Percentiles rank a stretch among this genome's conserved stretches.
These are phyloP conservation scores for Mycena metata DNA, from an alignment of 768 basidiomycete species.

Conservation along the genomic window DNA sequence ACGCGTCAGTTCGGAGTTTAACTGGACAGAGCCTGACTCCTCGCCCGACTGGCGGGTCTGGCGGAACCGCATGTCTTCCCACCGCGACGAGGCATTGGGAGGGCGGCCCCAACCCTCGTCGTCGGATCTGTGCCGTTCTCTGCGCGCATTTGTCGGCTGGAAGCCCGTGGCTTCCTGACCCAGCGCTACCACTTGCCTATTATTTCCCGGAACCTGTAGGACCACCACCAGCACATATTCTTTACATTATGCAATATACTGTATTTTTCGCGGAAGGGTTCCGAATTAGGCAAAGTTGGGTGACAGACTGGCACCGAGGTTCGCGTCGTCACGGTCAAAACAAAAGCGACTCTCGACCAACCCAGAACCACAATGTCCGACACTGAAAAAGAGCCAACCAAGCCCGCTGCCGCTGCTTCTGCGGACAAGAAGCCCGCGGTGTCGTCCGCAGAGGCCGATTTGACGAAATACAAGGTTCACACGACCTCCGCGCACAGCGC, in stretches of 20 bases:
- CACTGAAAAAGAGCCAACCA: slow-evolving; percentile 53
- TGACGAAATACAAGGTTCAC: slow-evolving; percentile 89
- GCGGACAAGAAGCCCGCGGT: slow-evolving; percentile 63
- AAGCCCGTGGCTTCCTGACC: slow-evolving; percentile 48
- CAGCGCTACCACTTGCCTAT: slow-evolving; percentile 23
- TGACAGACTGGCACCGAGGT: background rate
- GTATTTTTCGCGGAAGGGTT: slow-evolving; percentile 15
- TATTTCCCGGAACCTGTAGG: slow-evolving; percentile 27
- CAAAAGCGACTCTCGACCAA: too few species aligned
- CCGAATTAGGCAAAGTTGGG: slow-evolving; percentile 9
- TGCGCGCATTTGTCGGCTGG: slow-evolving; percentile 70
- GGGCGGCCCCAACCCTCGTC: slow-evolving; percentile 9
- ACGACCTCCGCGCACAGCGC: slow-evolving; percentile 30
- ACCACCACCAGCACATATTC: slow-evolving; percentile 31
- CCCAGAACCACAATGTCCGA: slow-evolving; percentile 68
- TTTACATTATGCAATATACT: slow-evolving; percentile 28
- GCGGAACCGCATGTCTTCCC: slow-evolving; percentile 52
- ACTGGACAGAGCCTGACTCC: slow-evolving; percentile 67
- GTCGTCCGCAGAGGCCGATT: slow-evolving; percentile 76
- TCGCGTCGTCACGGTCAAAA: slow-evolving; percentile 27
- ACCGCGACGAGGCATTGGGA: slow-evolving; percentile 39
- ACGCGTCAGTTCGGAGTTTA: slow-evolving; percentile 58
- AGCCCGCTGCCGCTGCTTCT: slow-evolving; percentile 51
- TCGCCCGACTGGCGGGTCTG: slow-evolving; percentile 66
- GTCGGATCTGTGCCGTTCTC: slow-evolving; percentile 57